phyloP scores from a whole-genome alignment of 1,284 basidiomycete genomes.

The Somion occarium region DNA sequence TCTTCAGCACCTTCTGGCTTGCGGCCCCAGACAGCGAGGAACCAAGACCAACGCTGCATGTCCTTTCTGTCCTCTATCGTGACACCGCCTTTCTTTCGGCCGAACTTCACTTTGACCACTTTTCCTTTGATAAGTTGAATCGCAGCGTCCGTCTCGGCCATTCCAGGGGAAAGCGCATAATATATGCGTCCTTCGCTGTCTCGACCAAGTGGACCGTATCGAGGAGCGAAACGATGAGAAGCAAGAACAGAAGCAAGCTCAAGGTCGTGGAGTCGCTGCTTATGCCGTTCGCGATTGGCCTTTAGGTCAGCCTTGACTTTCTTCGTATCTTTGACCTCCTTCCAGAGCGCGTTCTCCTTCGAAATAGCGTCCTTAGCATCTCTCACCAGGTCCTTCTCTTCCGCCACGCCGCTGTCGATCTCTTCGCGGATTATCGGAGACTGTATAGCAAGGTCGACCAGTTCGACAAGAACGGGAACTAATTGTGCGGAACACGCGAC shows the following conservation, averaged over 20 bases:
- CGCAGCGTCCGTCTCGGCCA: constrained; percentile 28
- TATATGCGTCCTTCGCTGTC: constrained; percentile 35
- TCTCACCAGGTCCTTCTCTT: constrained; percentile 47
- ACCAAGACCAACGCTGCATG: constrained; percentile 64
- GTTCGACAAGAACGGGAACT: constrained; percentile 53
- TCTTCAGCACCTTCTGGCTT: constrained; percentile 35
- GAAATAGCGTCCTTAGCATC: constrained; percentile 44
- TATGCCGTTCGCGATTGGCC: constrained; percentile 28
- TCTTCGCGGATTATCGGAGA: constrained; percentile 49
- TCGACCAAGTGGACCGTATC: constrained; percentile 31
- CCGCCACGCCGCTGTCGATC: constrained; percentile 48
- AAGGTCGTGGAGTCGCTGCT: constrained; percentile 23
- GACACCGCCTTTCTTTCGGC: constrained; percentile 33
- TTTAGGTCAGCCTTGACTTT: constrained; percentile 10
- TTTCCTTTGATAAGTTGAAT: constrained; percentile 25
- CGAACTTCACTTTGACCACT: constrained; percentile 22
- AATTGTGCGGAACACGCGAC: constrained; percentile 55
- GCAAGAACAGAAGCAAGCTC: constrained; percentile 28
- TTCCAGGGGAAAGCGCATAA: constrained; percentile 28
- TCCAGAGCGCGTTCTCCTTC: constrained; percentile 43
- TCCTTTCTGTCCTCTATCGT: constrained; percentile 41
- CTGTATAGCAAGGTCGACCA: constrained; percentile 48
- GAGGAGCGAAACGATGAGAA: constrained; percentile 21
- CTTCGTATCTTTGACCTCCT: constrained; percentile 25
- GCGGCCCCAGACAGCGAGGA: constrained; percentile 66